phyloP scores from a whole-genome alignment of 106 monocot genomes.

The Acorus gramineus region DNA sequence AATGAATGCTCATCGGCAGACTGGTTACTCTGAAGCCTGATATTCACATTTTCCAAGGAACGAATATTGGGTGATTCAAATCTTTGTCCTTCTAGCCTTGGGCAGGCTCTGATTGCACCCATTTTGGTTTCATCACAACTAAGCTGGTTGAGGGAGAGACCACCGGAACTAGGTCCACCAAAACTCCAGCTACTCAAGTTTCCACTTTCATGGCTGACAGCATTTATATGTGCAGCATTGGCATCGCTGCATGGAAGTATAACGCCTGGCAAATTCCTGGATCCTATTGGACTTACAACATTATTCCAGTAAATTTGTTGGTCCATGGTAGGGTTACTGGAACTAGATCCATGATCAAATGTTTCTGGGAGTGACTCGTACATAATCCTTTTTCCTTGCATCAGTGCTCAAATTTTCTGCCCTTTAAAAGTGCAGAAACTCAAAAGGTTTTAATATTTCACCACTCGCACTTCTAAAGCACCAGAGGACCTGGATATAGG shows the following conservation, averaged over 20 bases:
- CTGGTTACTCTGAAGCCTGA: constrained; percentile 33
- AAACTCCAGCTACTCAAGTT: constrained; percentile 25
- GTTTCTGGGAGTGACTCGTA: constrained; percentile 17
- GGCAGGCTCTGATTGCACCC: constrained; percentile 8
- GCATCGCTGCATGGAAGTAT: constrained; percentile 19
- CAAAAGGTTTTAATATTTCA: too few relatives aligned
- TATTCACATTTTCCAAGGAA: constrained; percentile 20
- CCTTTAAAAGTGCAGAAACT: not conserved
- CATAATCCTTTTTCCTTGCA: constrained; percentile 25
- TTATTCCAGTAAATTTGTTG: constrained; percentile 11
- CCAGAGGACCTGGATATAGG: too few relatives aligned
- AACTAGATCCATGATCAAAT: constrained; percentile 22
- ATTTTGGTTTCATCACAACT: constrained; percentile 21
- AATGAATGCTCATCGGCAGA: constrained; percentile 17
- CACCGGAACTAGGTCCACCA: constrained; percentile 20
- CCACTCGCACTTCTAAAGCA: too few relatives aligned
- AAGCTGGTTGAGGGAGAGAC: constrained; percentile 7
- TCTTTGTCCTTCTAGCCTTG: constrained; percentile 19
- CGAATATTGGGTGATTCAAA: constrained; percentile 17
- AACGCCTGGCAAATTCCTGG: constrained; percentile 11
- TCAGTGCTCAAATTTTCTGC: not conserved
- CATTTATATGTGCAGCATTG: not conserved
- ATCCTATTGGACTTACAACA: constrained; percentile 14
- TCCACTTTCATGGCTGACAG: not conserved
- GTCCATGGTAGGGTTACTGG: constrained; percentile 18